Evolutionary conservation across 306 rosid species (phyloP), one percentile per base, ranked within the genome.

Genomic region (Ammopiptanthus mongolicus): DNA sequence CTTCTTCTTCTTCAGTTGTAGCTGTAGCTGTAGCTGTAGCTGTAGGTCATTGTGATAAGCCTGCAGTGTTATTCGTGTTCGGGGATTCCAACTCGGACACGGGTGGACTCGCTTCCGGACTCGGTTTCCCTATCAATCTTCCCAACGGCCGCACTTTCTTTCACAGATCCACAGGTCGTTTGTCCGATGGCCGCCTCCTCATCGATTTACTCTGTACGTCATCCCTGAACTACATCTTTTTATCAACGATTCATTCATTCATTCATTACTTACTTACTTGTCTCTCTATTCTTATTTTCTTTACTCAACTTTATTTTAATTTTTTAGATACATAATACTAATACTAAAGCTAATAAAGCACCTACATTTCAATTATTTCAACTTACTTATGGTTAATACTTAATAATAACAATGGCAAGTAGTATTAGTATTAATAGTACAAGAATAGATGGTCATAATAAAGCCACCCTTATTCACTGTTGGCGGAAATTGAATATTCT

Each of bases 1-100:
- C 59, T 28, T 42, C 14, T 33, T 3, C 37, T 4, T 4, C 37
- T 4, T 4, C 37, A 33, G 37, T 6, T 0, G 37, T 6, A 1
- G 57, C 57, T 23, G 31, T 36, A 6, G 37, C 37, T 0, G 37
- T 6, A 1, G 57, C 57, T 23, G 31, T 36, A 6, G 60, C 8
- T 46, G 14, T 3, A 3, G 50, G 39, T 42, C 86, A 60, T 12
- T 76, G 85, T 75, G 76, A 18, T 19, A 73, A 56, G 31, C 58
- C 81, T 34, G 89, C 91, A 0, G 50, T 82, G 15, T 21, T 94
- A 68, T 91, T 94, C 76, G 95, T 84, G 67, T 90, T 94, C 74
- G 98, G 98, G 1, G 98, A 94, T 81, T 94, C 98, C 23, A 94
- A 94, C 90, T 94, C 98, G 44, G 98, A 94, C 84, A 94, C 98